Evolutionary conservation across 2,329 filamentous ascomycete species (phyloP).

Genomic region (Fusarium foetens): DNA sequence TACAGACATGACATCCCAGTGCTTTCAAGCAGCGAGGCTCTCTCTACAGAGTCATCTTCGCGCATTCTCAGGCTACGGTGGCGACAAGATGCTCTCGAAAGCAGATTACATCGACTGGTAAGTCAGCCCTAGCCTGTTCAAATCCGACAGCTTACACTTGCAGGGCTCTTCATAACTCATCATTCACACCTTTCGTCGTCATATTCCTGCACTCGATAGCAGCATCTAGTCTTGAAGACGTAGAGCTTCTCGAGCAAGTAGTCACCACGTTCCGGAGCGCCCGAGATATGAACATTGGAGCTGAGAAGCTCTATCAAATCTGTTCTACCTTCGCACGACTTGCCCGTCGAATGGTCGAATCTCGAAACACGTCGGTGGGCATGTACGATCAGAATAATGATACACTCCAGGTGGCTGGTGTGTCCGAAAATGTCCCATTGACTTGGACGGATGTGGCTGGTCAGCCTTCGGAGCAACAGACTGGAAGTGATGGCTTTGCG

Average conservation of each 20-base stretch:
- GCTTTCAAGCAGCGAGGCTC: constrained; percentile 30
- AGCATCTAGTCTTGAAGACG: constrained; percentile 13
- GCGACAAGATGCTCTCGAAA: constrained; percentile 19
- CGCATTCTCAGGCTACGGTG: constrained; percentile 28
- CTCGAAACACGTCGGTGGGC: constrained; percentile 27
- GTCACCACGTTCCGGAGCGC: constrained; percentile 24
- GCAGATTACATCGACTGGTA: constrained; percentile 36
- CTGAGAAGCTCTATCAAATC: constrained; percentile 33
- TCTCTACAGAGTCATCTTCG: constrained; percentile 24
- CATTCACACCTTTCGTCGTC: constrained; percentile 36
- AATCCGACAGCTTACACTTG: not conserved
- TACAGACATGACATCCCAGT: constrained; percentile 23
- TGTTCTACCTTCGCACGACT: constrained; percentile 28
- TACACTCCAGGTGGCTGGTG: constrained; percentile 25
- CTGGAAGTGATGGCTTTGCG: not conserved
- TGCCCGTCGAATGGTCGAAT: constrained; percentile 30
- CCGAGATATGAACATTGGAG: constrained; percentile 14
- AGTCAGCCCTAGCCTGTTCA: not conserved
- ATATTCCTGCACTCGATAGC: constrained; percentile 33
- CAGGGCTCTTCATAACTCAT: constrained; percentile 38
- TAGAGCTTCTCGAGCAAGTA: constrained; percentile 22
- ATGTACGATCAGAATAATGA: constrained; percentile 31
- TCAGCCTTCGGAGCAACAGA: not conserved
- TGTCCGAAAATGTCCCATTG: constrained; percentile 9
- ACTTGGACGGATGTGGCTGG: constrained; percentile 6